Evolutionary conservation across 108 stramenopile genomes (phyloP), one percentile per base, ranked within the genome.

Genomic region (Nitzschia inconspicua): DNA sequence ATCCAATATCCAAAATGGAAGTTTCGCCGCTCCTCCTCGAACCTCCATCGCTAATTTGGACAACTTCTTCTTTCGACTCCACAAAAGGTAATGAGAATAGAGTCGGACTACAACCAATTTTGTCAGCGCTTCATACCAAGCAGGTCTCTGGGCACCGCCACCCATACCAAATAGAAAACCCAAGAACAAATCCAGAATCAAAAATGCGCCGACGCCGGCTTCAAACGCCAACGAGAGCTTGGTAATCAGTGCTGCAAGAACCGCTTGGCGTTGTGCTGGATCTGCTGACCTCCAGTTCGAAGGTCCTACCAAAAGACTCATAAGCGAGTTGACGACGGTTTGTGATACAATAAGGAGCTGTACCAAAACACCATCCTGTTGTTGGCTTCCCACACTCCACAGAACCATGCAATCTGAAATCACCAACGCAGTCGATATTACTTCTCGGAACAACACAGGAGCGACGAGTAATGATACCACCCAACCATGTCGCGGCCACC

Each of bases 401-500:
- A 84, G 40, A 0, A 82, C 78, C 32, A 89, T 44, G 2, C 89
- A 63, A 67, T 93, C 91, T 3, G 86, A 82, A 20, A 79, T 4
- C 0, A 93, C 86, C 70, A 82, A 75, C 0, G 66, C 23, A 16
- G 62, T 77, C 19, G 79, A 78, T 8, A 87, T 64, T 13, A 85
- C 56, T 60, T 93, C 91, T 64, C 88, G 65, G 10, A 89, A 32
- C 22, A 89, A 55, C 14, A 93, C 66, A 9, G 91, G 91, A 37
- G 82, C 68, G 8, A 82, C 32, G 50, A 80, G 27, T 20, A 60
- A 22, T 2, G 62, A 27, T 16, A 73, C 28, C 18, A 75, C 61
- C 76, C 70, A 74, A 8, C 28, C 22, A 1, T 9, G 13, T 14
- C 68, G 47, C 14, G 47, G 56, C 70, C 72, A 73, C 80, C 82